Conservation (phyloP, 805 yeast genomes). For the Lachancea thermotolerans region DNA sequence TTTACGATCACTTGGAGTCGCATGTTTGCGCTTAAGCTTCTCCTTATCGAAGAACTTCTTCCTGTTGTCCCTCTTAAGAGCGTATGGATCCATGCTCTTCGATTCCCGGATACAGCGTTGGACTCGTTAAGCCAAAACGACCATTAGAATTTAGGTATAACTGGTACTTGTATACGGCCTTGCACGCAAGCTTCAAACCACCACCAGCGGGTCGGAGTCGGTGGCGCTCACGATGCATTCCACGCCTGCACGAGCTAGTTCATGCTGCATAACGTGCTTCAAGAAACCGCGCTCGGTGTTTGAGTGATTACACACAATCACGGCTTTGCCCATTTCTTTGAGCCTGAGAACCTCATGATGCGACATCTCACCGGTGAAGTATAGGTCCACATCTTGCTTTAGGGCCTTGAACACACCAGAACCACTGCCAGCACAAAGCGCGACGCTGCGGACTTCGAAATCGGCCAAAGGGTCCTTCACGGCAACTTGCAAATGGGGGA, state of each 20-base stretch:
- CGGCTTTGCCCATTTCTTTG: conserved; percentile 63
- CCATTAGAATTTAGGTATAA: too few relatives aligned
- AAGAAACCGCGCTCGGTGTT: conserved; percentile 90
- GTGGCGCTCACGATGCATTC: conserved; percentile 43
- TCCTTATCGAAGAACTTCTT: conserved; percentile 38
- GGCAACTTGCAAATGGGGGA: conserved; percentile 61
- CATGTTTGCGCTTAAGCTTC: conserved; percentile 34
- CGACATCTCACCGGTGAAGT: conserved; percentile 85
- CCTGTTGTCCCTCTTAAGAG: conserved; percentile 35
- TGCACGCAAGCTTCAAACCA: conserved; percentile 17
- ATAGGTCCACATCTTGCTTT: conserved; percentile 55
- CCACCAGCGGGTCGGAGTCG: conserved; percentile 60
- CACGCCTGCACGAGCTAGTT: conserved; percentile 33
- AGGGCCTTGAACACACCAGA: conserved; percentile 55
- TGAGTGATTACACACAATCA: conserved; percentile 79
- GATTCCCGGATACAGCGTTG: neutral
- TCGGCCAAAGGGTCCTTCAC: conserved; percentile 21
- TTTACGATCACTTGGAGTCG: conserved; percentile 33
- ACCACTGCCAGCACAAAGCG: conserved; percentile 96
- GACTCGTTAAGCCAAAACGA: neutral
- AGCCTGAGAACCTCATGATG: conserved; percentile 83
- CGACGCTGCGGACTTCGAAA: conserved; percentile 46
- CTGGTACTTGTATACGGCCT: too few relatives aligned
- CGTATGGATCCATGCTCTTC: conserved; percentile 22
- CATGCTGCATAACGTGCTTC: conserved; percentile 41